Evolutionary conservation across 139 green algal genomes (phyloP).

Genomic region (Dunaliella primolecta): DNA sequence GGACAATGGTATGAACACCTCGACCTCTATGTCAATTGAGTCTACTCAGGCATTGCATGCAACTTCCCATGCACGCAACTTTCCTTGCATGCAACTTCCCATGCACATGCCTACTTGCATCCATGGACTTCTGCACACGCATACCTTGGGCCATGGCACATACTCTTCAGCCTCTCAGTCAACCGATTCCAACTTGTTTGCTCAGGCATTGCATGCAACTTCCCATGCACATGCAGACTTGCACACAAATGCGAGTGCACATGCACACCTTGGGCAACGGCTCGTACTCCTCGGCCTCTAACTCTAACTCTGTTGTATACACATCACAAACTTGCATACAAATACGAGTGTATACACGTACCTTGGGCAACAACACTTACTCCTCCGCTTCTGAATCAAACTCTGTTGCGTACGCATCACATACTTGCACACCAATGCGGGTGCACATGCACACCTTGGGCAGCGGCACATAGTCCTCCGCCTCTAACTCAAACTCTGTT

Average conservation of each 20-base stretch:
- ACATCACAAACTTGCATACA: slow-evolving; percentile 17
- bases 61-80: no score
- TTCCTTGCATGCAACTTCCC: no score
- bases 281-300: slow-evolving; percentile 99
- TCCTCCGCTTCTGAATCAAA: slow-evolving; percentile 98
- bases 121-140: no score
- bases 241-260: neutral
- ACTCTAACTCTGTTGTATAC: slow-evolving; percentile 95
- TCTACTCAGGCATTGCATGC: no score
- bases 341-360: slow-evolving; percentile 7
- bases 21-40: no score
- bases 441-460: slow-evolving; percentile 74
- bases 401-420: slow-evolving; percentile 93
- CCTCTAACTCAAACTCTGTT: slow-evolving; percentile 98
- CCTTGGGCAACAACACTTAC: slow-evolving; percentile 99
- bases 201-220: neutral
- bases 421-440: slow-evolving; percentile 77
- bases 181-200: no score
- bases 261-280: slow-evolving; percentile 89
- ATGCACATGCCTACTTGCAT: neutral
- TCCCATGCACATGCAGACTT: neutral
- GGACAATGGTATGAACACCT: no score
- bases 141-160: no score
- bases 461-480: slow-evolving; percentile 98
- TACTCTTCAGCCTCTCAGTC: no score